Base-by-base conservation (phyloP, 257 asterid species). In the Anisodus acutangulus region DNA sequence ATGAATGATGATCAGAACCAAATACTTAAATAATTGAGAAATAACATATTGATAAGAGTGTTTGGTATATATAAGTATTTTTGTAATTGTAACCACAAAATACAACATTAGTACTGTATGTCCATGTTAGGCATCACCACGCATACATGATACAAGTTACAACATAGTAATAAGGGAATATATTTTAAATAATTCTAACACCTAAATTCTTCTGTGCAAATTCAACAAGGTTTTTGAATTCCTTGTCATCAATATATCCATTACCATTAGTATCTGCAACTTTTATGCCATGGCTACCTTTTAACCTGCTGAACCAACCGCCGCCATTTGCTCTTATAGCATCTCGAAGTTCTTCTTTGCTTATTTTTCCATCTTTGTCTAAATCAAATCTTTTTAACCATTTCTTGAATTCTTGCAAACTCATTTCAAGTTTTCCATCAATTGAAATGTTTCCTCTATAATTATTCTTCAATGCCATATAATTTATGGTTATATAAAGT, bases 131-230 rank as follows among this genome's bases (percentile, higher is more conserved):
- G 41, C 43, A 63, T 64, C 35, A 26, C 12, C 43, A 22, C 45
- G 45, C 45, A 41, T 22, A 22, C 26, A 22, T 22, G 26, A 22
- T 22, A 22, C 26, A 22, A 22, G 26, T 22, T 41, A 41, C 3
- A 41, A 41, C 2, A 41, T 41, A 41, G 10, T 35, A 31, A 66
- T 3, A 69, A 68, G 3, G 17, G 41, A 5, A 41, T 5, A 41
- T 41, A 41, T 41, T 5, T 41, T 55, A 16, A 12, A 84, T 47
- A 80, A 88, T 78, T 19, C 64, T 58, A 13, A 90, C 13, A 39
- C 90, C 92, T 37, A 91, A 84, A 58, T 86, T 13, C n/a, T 82
- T 86, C 4, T 83, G 54, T 3, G 92, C 94, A 57, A 90, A 89
- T 2, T 85, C 91, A 4, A 71, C 84, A 6, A 91, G 90, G 39